These are phyloP conservation scores for Blastocrithidia nonstop DNA, from an alignment of 208 protist species.

Conservation along the genomic window DNA sequence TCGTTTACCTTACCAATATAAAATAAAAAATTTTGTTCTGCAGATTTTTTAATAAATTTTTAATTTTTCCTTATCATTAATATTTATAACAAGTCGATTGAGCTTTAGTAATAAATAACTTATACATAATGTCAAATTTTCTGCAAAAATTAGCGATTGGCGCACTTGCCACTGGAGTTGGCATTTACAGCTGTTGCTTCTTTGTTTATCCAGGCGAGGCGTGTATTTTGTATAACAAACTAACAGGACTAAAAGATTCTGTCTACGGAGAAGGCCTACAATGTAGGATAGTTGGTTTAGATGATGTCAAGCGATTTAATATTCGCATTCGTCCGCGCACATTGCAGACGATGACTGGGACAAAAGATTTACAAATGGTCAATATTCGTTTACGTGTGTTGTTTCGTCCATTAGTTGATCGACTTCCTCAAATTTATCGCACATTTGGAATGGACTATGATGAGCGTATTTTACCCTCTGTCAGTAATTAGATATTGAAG, in stretches of 20 bases:
- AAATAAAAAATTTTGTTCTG: too few relatives aligned
- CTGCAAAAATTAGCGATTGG: constrained; percentile 49
- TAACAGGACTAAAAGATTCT: constrained; percentile 72
- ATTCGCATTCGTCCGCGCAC: constrained; percentile 83
- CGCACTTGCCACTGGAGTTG: constrained; percentile 36
- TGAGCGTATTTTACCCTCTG: constrained; percentile 96
- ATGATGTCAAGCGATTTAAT: constrained; percentile 95
- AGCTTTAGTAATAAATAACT: too few relatives aligned
- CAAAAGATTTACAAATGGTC: constrained; percentile 89
- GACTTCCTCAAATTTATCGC: constrained; percentile 82
- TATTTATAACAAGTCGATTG: too few relatives aligned
- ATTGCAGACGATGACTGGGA: constrained; percentile 85
- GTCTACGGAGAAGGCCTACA: constrained; percentile 86
- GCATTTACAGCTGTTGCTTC: constrained; percentile 83
- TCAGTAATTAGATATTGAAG: constrained; percentile 92
- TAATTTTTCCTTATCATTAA: too few relatives aligned
- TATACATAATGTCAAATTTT: constrained; percentile 35
- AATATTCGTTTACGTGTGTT: constrained; percentile 87
- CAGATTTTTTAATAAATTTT: too few relatives aligned
- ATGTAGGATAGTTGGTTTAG: constrained; percentile 85
- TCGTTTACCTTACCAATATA: too few relatives aligned
- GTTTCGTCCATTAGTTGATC: constrained; percentile 66
- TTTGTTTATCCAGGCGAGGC: constrained; percentile 84
- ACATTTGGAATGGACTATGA: constrained; percentile 90
- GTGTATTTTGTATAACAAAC: constrained; percentile 85